Percentiles rank a stretch among this genome's conserved stretches.
These are phyloP conservation scores for Tilletia caries DNA, from an alignment of 1,284 basidiomycete species.

Conservation along the genomic window DNA sequence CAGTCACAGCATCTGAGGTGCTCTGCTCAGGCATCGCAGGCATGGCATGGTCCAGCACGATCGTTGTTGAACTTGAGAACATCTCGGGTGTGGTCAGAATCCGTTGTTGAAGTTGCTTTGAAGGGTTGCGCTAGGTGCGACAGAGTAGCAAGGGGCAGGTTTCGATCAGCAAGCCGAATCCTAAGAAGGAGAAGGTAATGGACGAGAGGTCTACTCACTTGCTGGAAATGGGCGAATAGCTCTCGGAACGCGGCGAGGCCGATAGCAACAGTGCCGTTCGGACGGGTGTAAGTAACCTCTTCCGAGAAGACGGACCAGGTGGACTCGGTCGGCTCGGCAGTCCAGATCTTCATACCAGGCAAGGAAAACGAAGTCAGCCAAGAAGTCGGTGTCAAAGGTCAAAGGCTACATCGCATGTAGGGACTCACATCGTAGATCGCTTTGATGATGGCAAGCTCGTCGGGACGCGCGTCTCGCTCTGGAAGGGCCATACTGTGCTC, in stretches of 20 bases:
- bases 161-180: too few species aligned
- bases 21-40: conserved; percentile 15
- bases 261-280: not conserved
- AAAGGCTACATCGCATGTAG: too few species aligned
- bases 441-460: conserved; percentile 40
- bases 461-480: conserved; percentile 35
- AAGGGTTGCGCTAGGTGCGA: not conserved
- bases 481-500: conserved; percentile 50
- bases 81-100: conserved; percentile 47
- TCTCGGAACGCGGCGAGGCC: not conserved
- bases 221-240: not conserved
- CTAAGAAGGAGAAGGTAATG: too few species aligned
- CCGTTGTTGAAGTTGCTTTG: conserved; percentile 32
- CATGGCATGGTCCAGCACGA: conserved; percentile 26
- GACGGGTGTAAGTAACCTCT: conserved; percentile 12
- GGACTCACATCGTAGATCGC: conserved; percentile 33
- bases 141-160: too few species aligned
- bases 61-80: conserved; percentile 44
- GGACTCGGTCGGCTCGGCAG: conserved; percentile 9
- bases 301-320: conserved; percentile 3
- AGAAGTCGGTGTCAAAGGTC: too few species aligned
- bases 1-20: not conserved
- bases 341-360: not conserved
- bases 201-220: conserved; percentile 11
- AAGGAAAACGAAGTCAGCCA: not conserved